Evolutionary conservation across 495 filamentous ascomycete genomes (phyloP), one percentile per base, ranked within the genome.

Genomic region (Rhypophila decipiens): DNA sequence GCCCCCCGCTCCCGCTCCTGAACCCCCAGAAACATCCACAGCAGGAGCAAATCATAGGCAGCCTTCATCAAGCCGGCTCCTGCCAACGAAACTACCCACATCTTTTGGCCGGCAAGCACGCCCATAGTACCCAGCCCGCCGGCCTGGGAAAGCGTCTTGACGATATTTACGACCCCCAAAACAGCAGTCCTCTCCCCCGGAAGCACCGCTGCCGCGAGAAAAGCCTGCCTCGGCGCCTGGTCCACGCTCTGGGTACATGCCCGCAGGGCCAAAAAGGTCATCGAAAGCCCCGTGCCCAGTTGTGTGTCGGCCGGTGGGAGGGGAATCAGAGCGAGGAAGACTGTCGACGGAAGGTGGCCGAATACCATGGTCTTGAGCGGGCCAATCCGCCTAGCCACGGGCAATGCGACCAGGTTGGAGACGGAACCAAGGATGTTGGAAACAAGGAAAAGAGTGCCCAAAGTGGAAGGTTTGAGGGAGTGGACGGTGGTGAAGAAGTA

Each of bases 311-410:
- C 67, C 23, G 61, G 59, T 1, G 84, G 79, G 13, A 86, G 53
- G 0, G 85, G 80, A 43, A 94, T 83, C 22, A 90, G 56, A 10
- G 81, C 67, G 1, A 93, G 77, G 47, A 84, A 83, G 38, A 89
- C 68, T 7, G 86, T 77, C 1, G 85, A 88, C 1, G 88, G 88
- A 5, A 87, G 74, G 56, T 93, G 87, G 2, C 87, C 89, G 55
- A 88, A 88, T 23, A 91, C 86, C 87, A 95, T 95, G 7, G 87
- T 88, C 67, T 84, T 82, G 48, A 91, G 73, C 44, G 86, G 77
- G 5, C 88, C 88, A 24, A 91, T 77, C n/a, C 83, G 77, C 52
- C 81, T 82, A 4, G 87, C 79, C 35, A 93, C 74, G 9, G 86
- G 81, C 0, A 84, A 79, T 7, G 86, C 83, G 17, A 86, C 73